Base-by-base conservation (phyloP, 805 yeast genomes). In the Candida tallmaniae region DNA sequence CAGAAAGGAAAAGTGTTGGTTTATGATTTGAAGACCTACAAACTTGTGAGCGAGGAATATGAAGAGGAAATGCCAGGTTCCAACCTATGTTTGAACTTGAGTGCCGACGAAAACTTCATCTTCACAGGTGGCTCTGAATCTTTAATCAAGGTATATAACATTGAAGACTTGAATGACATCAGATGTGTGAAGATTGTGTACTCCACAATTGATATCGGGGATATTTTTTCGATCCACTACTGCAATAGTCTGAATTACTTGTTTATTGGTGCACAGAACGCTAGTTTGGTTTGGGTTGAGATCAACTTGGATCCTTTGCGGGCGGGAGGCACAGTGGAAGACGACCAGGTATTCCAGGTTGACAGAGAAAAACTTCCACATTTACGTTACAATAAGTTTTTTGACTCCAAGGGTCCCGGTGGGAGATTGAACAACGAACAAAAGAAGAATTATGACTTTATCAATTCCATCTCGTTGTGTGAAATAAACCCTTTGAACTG, bases 71-170 rank as follows among this genome's bases (percentile, higher is more conserved):
- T 84, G n/a, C 60, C 73, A 0, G 82, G 88, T 0, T 73, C 88
- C n/a, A 85, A 90, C 2, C 62, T 88, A 23, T 80, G 93, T 48
- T 53, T 90, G 40, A 61, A 76, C 16, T 60, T 74, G 28, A 73
- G 78, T 8, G 55, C 59, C 3, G 70, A 66, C 43, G 88, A 78
- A 47, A 63, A 69, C 29, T 70, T 62, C 31, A 66, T 90, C 24
- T 83, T 93, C 48, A 77, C 93, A 23, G 96, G 93, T 2, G 90
- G 95, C 2, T 79, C 93, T 6, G 97, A 90, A 53, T 88, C 97
- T 2, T 63, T 90, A 31, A 81, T 90, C 21, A 84, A 87, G 52
- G 78, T 87, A 1, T 93, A 96, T 94, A 78, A 81, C 38, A 65
- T 86, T 14, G 57, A 70, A 2, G 55, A 60, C 3, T 36, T 52